Percentiles rank a stretch among this genome's conserved stretches.
Evolutionary conservation across 192 early-diverging fungal genomes (phyloP).

Genomic region (Blastocladiella britannica): DNA sequence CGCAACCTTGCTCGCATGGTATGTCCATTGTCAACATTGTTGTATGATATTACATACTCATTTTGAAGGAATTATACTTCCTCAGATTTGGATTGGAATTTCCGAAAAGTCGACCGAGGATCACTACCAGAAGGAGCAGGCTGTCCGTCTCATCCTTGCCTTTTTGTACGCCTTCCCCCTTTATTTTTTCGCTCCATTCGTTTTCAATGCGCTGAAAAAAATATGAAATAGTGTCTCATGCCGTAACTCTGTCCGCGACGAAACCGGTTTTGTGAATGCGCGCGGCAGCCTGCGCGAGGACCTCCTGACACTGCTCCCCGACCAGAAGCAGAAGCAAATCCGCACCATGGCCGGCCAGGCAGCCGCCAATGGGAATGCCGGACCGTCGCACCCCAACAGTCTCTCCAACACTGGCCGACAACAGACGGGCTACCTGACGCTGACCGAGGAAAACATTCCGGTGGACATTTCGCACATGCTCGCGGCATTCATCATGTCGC

Average conservation of each 20-base stretch:
- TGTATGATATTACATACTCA: too few relatives aligned
- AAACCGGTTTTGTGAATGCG: neutral
- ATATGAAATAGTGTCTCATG: neutral
- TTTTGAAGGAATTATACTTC: too few relatives aligned
- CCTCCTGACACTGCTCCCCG: neutral
- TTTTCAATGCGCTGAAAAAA: too few relatives aligned
- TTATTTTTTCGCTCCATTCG: too few relatives aligned
- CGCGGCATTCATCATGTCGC: neutral
- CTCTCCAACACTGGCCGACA: too few relatives aligned
- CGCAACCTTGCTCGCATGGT: too few relatives aligned
- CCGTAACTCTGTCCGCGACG: neutral
- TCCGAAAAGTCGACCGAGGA: conserved; percentile 28
- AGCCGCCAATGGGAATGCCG: neutral
- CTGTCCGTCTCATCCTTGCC: conserved; percentile 25
- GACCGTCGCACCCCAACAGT: too few relatives aligned
- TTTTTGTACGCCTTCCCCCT: neutral
- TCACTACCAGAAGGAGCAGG: conserved; percentile 33
- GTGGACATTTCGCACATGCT: neutral
- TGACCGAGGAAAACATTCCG: neutral
- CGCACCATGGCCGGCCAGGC: neutral
- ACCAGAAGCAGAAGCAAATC: neutral
- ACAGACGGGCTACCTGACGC: neutral
- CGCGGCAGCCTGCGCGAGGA: neutral
- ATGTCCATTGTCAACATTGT: too few relatives aligned
- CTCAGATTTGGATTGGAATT: conserved; percentile 11